Percentiles rank a stretch among this genome's conserved stretches.
Evolutionary conservation across 345 rosid genomes (phyloP).

Genomic region (Eucalyptus sp.): DNA sequence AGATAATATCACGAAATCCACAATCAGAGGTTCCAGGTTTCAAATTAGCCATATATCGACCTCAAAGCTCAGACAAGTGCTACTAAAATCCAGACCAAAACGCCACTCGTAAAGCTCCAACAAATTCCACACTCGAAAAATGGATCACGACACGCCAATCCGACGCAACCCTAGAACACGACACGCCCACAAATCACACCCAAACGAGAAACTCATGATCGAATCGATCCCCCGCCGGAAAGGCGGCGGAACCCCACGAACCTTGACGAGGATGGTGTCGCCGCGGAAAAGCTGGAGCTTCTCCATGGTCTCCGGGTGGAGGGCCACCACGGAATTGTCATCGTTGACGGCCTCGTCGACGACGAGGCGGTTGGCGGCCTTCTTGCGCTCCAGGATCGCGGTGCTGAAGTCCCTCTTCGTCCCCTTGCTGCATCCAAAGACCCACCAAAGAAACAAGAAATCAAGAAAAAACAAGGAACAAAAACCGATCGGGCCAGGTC

Average conservation of each 20-base stretch:
- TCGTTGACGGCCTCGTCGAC: slow-evolving; percentile 88
- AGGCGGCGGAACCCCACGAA: slow-evolving; percentile 6
- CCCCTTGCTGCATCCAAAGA: slow-evolving; percentile 32
- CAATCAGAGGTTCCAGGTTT: neutral
- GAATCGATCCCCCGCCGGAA: neutral
- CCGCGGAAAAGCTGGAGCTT: slow-evolving; percentile 98
- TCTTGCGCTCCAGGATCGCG: slow-evolving; percentile 89
- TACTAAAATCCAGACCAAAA: neutral
- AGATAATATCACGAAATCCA: neutral
- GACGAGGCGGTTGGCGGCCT: slow-evolving; percentile 75
- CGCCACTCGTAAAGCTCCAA: neutral
- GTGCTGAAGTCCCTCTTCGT: slow-evolving; percentile 84
- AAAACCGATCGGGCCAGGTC: neutral
- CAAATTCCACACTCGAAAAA: neutral
- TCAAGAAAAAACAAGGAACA: neutral
- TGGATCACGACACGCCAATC: neutral
- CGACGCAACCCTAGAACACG: neutral
- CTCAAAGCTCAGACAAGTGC: neutral
- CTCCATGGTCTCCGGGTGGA: slow-evolving; percentile 95
- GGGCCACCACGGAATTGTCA: slow-evolving; percentile 81
- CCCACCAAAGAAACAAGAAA: neutral
- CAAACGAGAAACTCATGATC: neutral
- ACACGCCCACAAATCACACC: neutral
- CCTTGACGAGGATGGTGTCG: slow-evolving; percentile 88
- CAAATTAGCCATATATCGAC: neutral